Conservation (phyloP, 2,329 filamentous ascomycete species). For the Verticillium klebahnii region DNA sequence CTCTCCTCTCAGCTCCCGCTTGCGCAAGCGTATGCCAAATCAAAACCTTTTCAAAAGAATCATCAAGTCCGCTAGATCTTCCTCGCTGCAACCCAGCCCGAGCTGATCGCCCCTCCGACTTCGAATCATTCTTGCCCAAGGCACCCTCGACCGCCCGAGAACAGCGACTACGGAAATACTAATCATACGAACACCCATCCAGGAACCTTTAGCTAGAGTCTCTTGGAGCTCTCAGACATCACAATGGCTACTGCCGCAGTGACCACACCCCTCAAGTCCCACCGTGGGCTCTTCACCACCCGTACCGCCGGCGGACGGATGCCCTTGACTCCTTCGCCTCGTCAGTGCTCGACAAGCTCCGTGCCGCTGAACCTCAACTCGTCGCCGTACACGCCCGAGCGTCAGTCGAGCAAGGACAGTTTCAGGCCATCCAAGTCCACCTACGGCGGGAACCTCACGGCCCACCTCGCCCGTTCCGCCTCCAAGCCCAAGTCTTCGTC, state of each 20-base stretch:
- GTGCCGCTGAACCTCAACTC: conserved; percentile 51
- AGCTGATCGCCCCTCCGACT: conserved; percentile 46
- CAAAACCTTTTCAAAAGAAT: conserved; percentile 25
- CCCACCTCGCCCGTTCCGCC: conserved; percentile 68
- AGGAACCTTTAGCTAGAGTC: conserved; percentile 57
- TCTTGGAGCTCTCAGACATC: conserved; percentile 50
- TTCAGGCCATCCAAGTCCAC: conserved; percentile 62
- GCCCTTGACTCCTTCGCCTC: conserved; percentile 89
- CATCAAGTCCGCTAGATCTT: conserved; percentile 43
- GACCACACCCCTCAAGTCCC: conserved; percentile 92
- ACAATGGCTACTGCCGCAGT: conserved; percentile 78
- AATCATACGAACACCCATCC: conserved; percentile 42
- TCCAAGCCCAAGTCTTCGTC: conserved; percentile 57
- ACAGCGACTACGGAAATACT: conserved; percentile 38
- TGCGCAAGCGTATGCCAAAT: conserved; percentile 13
- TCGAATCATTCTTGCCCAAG: conserved; percentile 34
- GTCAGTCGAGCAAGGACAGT: conserved; percentile 43
- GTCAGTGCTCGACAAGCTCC: conserved; percentile 49
- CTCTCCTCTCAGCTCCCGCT: conserved; percentile 9
- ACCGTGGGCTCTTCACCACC: conserved; percentile 85
- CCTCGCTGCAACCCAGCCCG: conserved; percentile 29
- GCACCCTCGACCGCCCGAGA: conserved; percentile 43
- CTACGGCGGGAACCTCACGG: conserved; percentile 73
- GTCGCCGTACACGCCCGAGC: conserved; percentile 76
- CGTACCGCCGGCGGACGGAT: conserved; percentile 93